Base-by-base conservation (phyloP, 768 basidiomycete genomes). In the Calocera cornea region DNA sequence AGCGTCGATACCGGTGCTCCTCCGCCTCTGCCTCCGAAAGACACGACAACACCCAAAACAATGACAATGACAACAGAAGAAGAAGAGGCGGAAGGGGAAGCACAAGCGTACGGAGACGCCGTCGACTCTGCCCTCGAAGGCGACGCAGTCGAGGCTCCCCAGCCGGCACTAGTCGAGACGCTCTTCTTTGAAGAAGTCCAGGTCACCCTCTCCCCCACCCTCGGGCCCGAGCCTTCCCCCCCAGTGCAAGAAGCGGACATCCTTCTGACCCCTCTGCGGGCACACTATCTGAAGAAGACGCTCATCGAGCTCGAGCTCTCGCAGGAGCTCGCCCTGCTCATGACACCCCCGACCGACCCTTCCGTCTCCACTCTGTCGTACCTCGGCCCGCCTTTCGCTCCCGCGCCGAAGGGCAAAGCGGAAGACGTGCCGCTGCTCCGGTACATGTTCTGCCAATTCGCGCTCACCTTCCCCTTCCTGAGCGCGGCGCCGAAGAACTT, bases 281-380 rank as follows among this genome's bases (percentile, higher is more conserved):
- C 95, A 2, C 97, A 99, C 75, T 99, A 99, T 77, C 90, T 99
- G 76, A 99, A 98, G 82, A 98, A 98, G 77, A 84, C 91, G 19
- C 86, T 99, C 67, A 83, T 97, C 49, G 85, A 89, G 71, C 86
- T 97, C 65, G 87, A 97, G 76, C 86, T 97, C 72, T 78, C 80
- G 72, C 79, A 78, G n/a, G 97, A 99, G 77, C 83, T 98, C 69
- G 80, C 85, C 68, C 79, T 79, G 24, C 81, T 93, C 70, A 83
- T 76, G 65, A 79, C 82, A 3, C 78, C 83, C 0, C 72, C 79
- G 0, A 73, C 79, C 22, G 78, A 77, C 60, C 70, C 70, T 12
- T 82, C 81, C 65, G 73, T 82, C 3, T 88, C 87, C 24, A 81
- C 92, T 0, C 82, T 98, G 67, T 92, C 93, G 14, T 85, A 90